Conservation (phyloP, 345 rosid species). For the Rhizophora apiculata region DNA sequence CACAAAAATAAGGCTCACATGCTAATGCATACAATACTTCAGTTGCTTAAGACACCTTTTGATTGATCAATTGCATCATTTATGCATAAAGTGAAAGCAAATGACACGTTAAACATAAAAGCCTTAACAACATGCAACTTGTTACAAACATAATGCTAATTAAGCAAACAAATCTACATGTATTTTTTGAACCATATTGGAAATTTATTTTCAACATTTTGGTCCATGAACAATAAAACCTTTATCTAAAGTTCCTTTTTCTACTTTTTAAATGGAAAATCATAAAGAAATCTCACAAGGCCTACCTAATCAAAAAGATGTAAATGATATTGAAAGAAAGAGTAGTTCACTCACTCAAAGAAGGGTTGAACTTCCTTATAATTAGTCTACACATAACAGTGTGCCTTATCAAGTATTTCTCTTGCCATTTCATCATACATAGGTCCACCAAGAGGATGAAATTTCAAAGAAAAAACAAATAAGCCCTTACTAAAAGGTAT, state of each 20-base stretch:
- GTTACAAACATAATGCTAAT: neutral
- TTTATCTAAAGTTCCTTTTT: neutral
- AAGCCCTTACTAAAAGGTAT: fast-evolving
- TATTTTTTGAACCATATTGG: neutral
- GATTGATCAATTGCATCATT: neutral
- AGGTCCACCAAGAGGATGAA: neutral
- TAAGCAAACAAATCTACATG: neutral
- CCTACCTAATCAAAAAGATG: no score
- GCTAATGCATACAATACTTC: neutral
- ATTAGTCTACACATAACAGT: neutral
- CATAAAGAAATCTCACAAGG: no score
- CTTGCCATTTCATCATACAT: neutral
- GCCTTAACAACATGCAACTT: neutral
- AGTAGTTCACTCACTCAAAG: neutral
- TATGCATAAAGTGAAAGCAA: neutral
- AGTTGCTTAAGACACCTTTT: neutral
- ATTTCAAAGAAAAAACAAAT: neutral
- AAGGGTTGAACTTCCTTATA: neutral
- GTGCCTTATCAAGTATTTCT: neutral
- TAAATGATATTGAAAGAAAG: neutral
- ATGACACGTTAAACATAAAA: neutral
- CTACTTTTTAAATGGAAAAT: neutral
- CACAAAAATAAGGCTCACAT: neutral
- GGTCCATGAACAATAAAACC: neutral
- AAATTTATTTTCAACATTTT: neutral